Evolutionary conservation across 225 moss, liverwort and hornwort genomes (phyloP), one percentile per base, ranked within the genome.

Genomic region (Pseudoscleropodium purum): DNA sequence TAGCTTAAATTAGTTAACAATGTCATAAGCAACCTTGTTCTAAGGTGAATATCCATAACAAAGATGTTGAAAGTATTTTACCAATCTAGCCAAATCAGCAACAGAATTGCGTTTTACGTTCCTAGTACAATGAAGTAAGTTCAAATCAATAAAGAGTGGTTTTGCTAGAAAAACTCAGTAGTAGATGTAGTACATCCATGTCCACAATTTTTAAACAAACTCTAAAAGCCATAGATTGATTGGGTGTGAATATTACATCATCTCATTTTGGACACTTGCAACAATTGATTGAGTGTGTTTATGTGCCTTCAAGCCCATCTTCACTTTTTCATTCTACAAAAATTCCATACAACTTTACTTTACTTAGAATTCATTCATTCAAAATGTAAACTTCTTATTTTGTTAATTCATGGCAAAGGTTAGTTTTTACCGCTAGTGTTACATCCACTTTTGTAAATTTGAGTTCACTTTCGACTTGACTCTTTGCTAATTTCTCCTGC

Each of bases 401-500:
- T 57, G 5, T 10, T 29, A 33, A 68, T 13, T 79, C 3, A 41
- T 60, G 26, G n/a, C 26, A 49, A 39, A 59, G 7, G 34, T 80
- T 60, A 41, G 13, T 68, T 51, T 62, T 86, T 91, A 94, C 91
- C n/a, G 83, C 91, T 52, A 94, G 27, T 19, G 81, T 62, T 74
- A 90, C 73, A 74, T 94, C 92, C 73, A 90, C 92, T 88, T 89
- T 90, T 61, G 87, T 62, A 81, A 93, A 88, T 82, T 94, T 94
- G 74, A 94, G 85, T 87, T 94, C 91, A 76, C 80, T 91, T 90
- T 94, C 89, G 17, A 93, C 47, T 33, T 93, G 90, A 86, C 10
- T 79, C 43, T 84, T 91, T 15, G 86, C 81, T 54, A 90, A 39
- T 81, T 86, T 94, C 18, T 91, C 93, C 94, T 94, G 80, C 49